These are phyloP conservation scores for Agaricus blazei DNA, from an alignment of 768 basidiomycete species.

Conservation along the genomic window DNA sequence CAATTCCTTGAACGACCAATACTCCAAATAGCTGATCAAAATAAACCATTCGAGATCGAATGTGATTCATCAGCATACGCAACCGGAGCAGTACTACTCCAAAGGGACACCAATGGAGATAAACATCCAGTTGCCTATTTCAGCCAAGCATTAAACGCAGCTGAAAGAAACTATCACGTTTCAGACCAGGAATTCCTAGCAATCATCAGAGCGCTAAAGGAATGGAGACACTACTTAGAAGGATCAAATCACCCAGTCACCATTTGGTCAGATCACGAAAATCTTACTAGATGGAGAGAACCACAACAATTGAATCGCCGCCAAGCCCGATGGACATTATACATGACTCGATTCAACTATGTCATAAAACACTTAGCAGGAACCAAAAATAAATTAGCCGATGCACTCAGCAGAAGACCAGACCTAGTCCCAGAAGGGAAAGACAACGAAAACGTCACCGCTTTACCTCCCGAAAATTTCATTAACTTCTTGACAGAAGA, in stretches of 20 bases:
- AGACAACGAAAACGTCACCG: too few species aligned
- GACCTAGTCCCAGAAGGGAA: too few species aligned
- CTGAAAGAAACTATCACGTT: not conserved
- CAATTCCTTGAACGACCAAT: not conserved
- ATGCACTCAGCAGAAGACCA: too few species aligned
- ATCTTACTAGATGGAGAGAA: not conserved
- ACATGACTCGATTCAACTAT: too few species aligned
- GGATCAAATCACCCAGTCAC: not conserved
- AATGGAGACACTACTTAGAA: not conserved
- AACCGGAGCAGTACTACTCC: too few species aligned
- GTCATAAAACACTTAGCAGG: too few species aligned
- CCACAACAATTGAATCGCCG: not conserved
- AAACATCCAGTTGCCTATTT: too few species aligned
- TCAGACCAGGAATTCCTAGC: not conserved
- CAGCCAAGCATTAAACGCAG: not conserved
- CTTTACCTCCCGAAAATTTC: too few species aligned
- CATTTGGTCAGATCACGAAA: too few species aligned
- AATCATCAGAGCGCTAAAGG: not conserved
- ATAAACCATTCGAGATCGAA: slow-evolving; percentile 7
- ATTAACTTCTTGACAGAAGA: too few species aligned
- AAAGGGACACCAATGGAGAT: too few species aligned
- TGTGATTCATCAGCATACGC: not conserved
- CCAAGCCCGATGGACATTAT: not conserved
- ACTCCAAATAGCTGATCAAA: not conserved
- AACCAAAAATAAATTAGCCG: not conserved